Evolutionary conservation across 2,329 filamentous ascomycete species (phyloP).

Genomic region (Ascocoryne sarcoides): DNA sequence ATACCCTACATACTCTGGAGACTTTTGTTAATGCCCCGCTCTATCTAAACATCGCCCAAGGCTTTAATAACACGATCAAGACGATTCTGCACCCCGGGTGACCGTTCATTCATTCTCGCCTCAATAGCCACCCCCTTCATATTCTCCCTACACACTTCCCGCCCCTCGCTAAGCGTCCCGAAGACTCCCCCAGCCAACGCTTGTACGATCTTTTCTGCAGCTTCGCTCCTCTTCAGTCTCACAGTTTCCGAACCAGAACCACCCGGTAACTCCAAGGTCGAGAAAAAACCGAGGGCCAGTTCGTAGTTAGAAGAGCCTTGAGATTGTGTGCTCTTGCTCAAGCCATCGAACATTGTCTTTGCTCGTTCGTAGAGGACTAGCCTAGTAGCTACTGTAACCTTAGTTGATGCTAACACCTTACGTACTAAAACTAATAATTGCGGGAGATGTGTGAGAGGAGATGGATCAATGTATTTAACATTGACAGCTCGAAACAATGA

Average conservation of each 20-base stretch:
- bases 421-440: slow-evolving; percentile 19
- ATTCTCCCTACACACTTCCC: slow-evolving; percentile 13
- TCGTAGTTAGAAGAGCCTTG: slow-evolving; percentile 15
- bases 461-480: slow-evolving; percentile 16
- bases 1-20: no score
- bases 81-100: slow-evolving; percentile 18
- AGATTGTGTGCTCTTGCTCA: slow-evolving; percentile 18
- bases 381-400: slow-evolving; percentile 23
- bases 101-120: slow-evolving; percentile 22
- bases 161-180: slow-evolving; percentile 19
- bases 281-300: slow-evolving; percentile 19
- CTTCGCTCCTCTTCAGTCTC: slow-evolving; percentile 27
- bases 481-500: slow-evolving; percentile 27
- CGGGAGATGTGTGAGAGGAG: slow-evolving; percentile 21
- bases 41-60: slow-evolving; percentile 4
- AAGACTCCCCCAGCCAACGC: slow-evolving; percentile 22
- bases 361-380: slow-evolving; percentile 25
- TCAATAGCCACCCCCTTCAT: slow-evolving; percentile 18
- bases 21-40: no score
- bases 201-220: slow-evolving; percentile 24
- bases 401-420: slow-evolving; percentile 20
- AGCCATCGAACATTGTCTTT: slow-evolving; percentile 24
- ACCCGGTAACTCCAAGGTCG: slow-evolving; percentile 23
- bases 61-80: slow-evolving; percentile 20
- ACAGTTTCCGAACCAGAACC: slow-evolving; percentile 26